These are phyloP conservation scores for Monilinia aucupariae DNA, from an alignment of 2,329 filamentous ascomycete species.

Conservation along the genomic window DNA sequence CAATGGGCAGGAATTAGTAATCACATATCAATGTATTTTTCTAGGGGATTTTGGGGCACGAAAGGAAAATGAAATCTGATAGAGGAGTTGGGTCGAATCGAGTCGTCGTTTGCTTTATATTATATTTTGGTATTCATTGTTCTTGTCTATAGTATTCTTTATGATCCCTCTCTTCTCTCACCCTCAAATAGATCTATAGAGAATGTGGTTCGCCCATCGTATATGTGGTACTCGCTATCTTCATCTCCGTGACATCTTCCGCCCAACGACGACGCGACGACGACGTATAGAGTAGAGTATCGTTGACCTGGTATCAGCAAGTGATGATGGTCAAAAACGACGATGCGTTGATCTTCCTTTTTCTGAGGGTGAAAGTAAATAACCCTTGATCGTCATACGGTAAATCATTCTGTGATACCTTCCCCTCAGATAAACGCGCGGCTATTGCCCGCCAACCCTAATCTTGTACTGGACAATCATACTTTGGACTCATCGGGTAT, in stretches of 20 bases:
- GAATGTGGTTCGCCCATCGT: no score
- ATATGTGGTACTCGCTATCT: no score
- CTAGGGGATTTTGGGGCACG: not conserved
- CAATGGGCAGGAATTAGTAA: not conserved
- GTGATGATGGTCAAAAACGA: no score
- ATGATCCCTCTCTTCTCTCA: no score
- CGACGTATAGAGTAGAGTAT: no score
- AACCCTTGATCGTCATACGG: no score
- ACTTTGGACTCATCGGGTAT: not conserved
- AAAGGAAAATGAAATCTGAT: not conserved
- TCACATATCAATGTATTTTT: not conserved
- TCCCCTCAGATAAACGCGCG: not conserved
- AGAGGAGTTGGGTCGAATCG: not conserved
- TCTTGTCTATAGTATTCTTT: no score
- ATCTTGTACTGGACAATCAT: not conserved
- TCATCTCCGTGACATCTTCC: no score
- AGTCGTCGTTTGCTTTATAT: not conserved
- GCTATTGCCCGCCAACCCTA: not conserved
- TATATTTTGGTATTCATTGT: not conserved
- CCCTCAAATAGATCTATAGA: no score
- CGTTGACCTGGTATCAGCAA: no score
- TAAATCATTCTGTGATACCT: not conserved
- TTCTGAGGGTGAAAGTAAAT: not conserved
- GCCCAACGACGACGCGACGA: no score
- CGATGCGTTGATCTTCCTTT: no score